Evolutionary conservation across 495 filamentous ascomycete species (phyloP), one percentile per base, ranked within the genome.

Genomic region (Parachaetomium inaequale): DNA sequence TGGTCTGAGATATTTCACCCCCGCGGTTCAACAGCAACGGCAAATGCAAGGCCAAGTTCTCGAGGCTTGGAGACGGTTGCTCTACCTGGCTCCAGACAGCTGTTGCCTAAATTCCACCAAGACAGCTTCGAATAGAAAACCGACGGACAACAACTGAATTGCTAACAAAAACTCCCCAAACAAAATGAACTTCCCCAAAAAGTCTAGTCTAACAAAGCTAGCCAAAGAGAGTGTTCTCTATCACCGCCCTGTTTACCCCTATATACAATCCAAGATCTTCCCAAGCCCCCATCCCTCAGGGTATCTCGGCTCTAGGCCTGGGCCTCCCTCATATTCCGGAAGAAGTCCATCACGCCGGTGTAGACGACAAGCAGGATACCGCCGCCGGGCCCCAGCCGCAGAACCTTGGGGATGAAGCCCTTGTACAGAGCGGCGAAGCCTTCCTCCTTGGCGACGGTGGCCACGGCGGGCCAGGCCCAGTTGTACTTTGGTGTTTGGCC

Each of bases 371-470:
- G 78, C 59, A 96, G 81, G 67, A 96, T 95, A 80, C 92, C 92
- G 56, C 75, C 70, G 25, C 66, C 64, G 14, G 72, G 70, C 31
- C 70, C 69, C 14, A 76, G 63, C 19, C 75, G 46, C 53, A 77
- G 69, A 23, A 98, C 93, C 83, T 98, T 98, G 46, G 94, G 94
- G 42, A 95, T 61, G 81, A 98, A 98, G 6, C 94, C 94, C 83
- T 98, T 98, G 79, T 98, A 98, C 51, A 98, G 80, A 14, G 94
- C 94, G 17, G 74, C 78, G 70, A 96, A 94, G 12, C 94, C 94
- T 72, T 98, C 94, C 79, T 98, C 94, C 78, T 84, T 91, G 76
- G 91, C 86, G 49, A 98, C 90, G 19, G 88, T 90, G 19, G 81
- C 88, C 19, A 96, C 78, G 45, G 90, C 86, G 36, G 90, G 89